Conservation (phyloP, 2,329 filamentous ascomycete species). For the Cordyceps cateniannulata region DNA sequence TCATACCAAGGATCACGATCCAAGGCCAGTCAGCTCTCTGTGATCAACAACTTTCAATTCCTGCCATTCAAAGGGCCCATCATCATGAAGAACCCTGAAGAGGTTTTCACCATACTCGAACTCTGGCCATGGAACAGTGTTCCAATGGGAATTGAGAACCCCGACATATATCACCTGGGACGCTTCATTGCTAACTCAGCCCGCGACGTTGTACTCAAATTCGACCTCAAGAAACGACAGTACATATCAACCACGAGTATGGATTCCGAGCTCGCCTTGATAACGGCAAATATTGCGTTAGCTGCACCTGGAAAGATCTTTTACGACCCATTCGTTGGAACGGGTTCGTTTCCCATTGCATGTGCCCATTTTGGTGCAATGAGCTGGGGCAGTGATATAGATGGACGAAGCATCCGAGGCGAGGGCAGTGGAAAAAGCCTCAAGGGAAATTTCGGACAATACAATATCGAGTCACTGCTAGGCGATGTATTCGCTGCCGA, state of each 20-base stretch:
- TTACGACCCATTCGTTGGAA: conserved; percentile 94
- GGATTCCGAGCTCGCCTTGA: conserved; percentile 86
- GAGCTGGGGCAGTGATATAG: conserved; percentile 85
- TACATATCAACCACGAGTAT: conserved; percentile 97
- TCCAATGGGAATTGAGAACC: conserved; percentile 42
- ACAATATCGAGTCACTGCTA: conserved; percentile 58
- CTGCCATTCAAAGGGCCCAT: conserved; percentile 74
- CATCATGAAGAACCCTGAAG: conserved; percentile 64
- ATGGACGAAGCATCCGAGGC: conserved; percentile 81
- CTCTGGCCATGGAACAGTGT: conserved; percentile 59
- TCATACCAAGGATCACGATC: conserved; percentile 70
- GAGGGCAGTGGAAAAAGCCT: conserved; percentile 47
- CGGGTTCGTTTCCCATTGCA: conserved; percentile 85
- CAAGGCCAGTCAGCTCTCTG: conserved; percentile 53
- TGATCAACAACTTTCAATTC: conserved; percentile 80
- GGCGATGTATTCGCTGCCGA: conserved; percentile 81
- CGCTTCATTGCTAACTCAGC: conserved; percentile 61
- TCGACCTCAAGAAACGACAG: conserved; percentile 84
- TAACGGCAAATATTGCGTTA: conserved; percentile 86
- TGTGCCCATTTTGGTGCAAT: conserved; percentile 85
- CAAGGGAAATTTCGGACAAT: conserved; percentile 75
- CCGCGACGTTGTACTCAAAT: conserved; percentile 62
- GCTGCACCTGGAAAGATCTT: conserved; percentile 78
- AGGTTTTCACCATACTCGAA: conserved; percentile 76
- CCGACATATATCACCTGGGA: conserved; percentile 61